phyloP scores from a whole-genome alignment of 129 eudicot genomes.

The carrot (Daucus carota) region DNA sequence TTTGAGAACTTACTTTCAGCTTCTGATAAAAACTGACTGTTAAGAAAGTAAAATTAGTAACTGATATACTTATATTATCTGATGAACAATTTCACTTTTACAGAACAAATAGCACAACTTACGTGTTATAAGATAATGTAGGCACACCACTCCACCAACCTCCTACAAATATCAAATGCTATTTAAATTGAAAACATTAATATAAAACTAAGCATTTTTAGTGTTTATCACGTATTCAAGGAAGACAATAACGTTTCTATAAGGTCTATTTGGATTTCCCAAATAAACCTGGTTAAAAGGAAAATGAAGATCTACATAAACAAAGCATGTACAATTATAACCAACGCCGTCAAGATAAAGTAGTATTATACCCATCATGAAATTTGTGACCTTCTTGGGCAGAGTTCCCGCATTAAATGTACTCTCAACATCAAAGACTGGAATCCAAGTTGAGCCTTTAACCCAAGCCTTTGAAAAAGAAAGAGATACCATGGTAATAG shows the following conservation, averaged over 20 bases:
- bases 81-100: not conserved
- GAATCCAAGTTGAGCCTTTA: constrained; percentile 94
- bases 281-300: not conserved
- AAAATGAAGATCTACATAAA: not conserved
- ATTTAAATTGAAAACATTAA: constrained; percentile 1
- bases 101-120: constrained; percentile 15
- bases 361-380: constrained; percentile 67
- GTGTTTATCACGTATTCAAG: not conserved
- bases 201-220: not conserved
- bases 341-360: constrained; percentile 11
- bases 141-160: constrained; percentile 99
- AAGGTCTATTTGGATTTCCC: not conserved
- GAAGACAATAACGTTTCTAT: not conserved
- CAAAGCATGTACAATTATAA: not conserved
- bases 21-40: constrained; percentile 63
- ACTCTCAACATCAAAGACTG: constrained; percentile 71
- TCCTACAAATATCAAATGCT: constrained; percentile 35
- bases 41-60: constrained; percentile 11
- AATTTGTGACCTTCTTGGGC: constrained; percentile 68
- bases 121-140: constrained; percentile 64
- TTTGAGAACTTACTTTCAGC: constrained; percentile 64
- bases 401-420: constrained; percentile 59
- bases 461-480: constrained; percentile 80
- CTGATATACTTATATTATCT: not conserved
- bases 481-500: not conserved